A percentile compares a stretch with the other conserved stretches of the same genome.
Conservation (phyloP, 441 rosid genomes). For the Pelargonium citronellum region DNA sequence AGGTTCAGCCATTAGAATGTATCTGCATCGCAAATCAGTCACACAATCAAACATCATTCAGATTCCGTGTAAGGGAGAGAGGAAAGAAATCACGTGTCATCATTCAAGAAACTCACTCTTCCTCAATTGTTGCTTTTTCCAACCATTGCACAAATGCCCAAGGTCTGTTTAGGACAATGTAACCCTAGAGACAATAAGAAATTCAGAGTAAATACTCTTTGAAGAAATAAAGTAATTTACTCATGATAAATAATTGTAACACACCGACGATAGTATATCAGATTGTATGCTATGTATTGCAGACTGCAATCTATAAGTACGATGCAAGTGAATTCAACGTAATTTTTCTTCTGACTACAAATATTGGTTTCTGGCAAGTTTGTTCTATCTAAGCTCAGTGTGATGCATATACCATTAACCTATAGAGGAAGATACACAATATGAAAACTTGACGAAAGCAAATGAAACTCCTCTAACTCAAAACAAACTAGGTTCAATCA, state of each 20-base stretch:
- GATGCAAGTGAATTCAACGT: not conserved
- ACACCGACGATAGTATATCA: not conserved
- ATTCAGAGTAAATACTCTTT: not conserved
- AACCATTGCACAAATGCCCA: conserved; percentile 91
- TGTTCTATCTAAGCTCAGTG: too few relatives aligned
- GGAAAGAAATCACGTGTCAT: not conserved
- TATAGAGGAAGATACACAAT: too few relatives aligned
- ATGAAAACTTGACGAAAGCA: too few relatives aligned
- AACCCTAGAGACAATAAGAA: conserved; percentile 43
- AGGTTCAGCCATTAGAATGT: conserved; percentile 78
- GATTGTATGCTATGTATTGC: not conserved
- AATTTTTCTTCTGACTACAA: too few relatives aligned
- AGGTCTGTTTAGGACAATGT: conserved; percentile 66
- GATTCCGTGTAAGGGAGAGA: conserved; percentile 12
- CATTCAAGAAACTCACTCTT: conserved; percentile 40
- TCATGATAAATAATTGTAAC: too few relatives aligned
- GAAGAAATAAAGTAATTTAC: too few relatives aligned
- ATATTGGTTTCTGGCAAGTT: too few relatives aligned
- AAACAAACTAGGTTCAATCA: too few relatives aligned
- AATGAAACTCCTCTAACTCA: too few relatives aligned
- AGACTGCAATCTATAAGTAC: not conserved
- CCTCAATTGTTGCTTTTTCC: conserved; percentile 60
- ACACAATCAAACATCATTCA: conserved; percentile 21
- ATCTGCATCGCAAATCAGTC: conserved; percentile 35
- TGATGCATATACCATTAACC: too few relatives aligned